Base-by-base conservation (phyloP, 768 basidiomycete species). In the Xerocomus brunneocitrinus region DNA sequence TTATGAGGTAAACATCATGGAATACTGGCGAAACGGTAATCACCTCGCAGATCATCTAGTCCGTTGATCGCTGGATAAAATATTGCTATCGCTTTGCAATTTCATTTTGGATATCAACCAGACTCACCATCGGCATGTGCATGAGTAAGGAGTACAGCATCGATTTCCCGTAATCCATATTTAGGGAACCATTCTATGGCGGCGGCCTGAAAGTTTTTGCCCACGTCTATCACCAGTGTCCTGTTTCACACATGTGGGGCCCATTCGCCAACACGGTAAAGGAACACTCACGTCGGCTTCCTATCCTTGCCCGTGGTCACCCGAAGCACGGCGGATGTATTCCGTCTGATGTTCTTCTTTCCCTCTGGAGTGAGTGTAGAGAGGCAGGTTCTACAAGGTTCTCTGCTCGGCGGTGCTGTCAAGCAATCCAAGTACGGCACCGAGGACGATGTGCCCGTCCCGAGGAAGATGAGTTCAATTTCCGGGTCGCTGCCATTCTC, bases 11-110 rank as follows among this genome's bases (percentile, higher is more conserved):
- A 53, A 56, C 47, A 16, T 28, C 45, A 47, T 10, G 41, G 28
- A 34, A 47, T 38, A 36, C 40, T 19, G 19, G 19, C 19, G 13
- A 52, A 55, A 34, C 12, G 28, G 44, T 0, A 67, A 74, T 52
- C 56, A 85, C 89, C 87, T 75, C 92, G 77, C 35, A 95, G 73
- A 68, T 95, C 93, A 70, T 95, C 93, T 52, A 95, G 69, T 3
- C 93, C 93, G 62, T 92, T 91, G 74, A 92, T 90, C 6, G 93
- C 92, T 78, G 39, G n/a, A 54, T 48, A 31, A 52, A 43, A 41
- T 8, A 36, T 22, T 4, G 49, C 55, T 40, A 60, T 55, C 49
- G 22, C n/a, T 27, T 30, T 30, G 12, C 40, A 12, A 27, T 36
- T 34, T 34, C 31, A n/a, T 25, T 3, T 31, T 36, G 14, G 31